Base-by-base conservation (phyloP, 2,329 filamentous ascomycete species). In the Metarhizium anisopliae region DNA sequence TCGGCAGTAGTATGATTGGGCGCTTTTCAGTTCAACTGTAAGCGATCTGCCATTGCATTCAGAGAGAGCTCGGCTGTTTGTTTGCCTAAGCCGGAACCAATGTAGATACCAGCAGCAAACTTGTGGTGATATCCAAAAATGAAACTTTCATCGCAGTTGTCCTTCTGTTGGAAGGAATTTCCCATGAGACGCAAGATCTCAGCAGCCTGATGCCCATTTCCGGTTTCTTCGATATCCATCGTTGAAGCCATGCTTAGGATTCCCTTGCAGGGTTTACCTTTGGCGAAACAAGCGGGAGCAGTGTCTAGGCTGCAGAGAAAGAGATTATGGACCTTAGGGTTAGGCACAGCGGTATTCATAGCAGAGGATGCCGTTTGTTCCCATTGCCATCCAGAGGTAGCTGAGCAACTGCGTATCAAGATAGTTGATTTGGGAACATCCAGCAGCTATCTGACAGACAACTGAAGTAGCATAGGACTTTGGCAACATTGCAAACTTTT, bases 141-240 rank as follows among this genome's bases (percentile, higher is more conserved):
- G 30, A 59, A 60, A 2, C 40, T 60, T 51, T 61, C 59, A 47
- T 61, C 55, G 49, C 59, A 63, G 59, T 63, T 63, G 16, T 63
- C 59, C 7, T 56, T 50, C 2, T 42, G 35, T 11, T 55, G 10
- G 20, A 62, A 62, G 43, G 54, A 61, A 14, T 29, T 54, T 4
- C 38, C 32, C 16, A 60, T 58, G 13, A 55, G 56, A 13, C n/a
- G 40, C 18, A 47, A n/a, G 30, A 53, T 29, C 8, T 43, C 29
- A 47, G 20, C 40, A 18, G 40, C 51, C 14, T 53, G 18, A 11
- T 8, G 10, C 4, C 51, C 51, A 52, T 13, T 29, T 29, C 51
- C 51, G 4, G 16, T 10, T 29, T 14, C 42, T 29, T 25, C n/a
- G 14, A 36, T 20, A 35, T 32, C 20, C 1, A 30, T 14, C 3